phyloP scores from a whole-genome alignment of 129 eudicot species.

The Silybum marianum region DNA sequence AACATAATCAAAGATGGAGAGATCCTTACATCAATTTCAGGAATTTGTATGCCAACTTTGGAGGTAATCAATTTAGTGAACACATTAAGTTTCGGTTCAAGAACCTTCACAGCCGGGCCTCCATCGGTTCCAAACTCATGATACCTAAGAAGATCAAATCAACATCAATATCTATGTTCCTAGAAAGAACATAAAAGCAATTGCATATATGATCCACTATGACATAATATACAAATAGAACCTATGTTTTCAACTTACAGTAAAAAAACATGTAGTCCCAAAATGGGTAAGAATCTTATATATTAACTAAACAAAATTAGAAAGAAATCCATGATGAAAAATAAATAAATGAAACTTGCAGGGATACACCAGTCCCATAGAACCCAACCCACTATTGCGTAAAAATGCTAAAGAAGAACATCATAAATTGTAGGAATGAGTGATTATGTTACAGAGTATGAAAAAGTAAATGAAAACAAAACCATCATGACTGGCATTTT shows the following conservation, averaged over 20 bases:
- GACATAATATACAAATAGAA: background rate
- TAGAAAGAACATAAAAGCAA: background rate
- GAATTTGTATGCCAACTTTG: slow-evolving; percentile 35
- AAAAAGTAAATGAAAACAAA: background rate
- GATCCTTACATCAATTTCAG: slow-evolving; percentile 40
- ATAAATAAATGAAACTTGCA: background rate
- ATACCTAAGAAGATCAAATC: slow-evolving; percentile 34
- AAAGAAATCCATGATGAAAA: background rate
- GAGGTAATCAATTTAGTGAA: slow-evolving; percentile 32
- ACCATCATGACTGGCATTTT: slow-evolving; percentile 6
- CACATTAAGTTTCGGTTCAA: slow-evolving; percentile 40
- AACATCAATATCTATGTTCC: slow-evolving; percentile 17
- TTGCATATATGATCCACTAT: slow-evolving; percentile 21
- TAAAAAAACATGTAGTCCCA: background rate
- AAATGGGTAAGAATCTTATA: slow-evolving; percentile 2
- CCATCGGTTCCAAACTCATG: slow-evolving; percentile 44
- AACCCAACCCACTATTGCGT: slow-evolving; percentile 1
- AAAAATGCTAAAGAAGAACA: background rate
- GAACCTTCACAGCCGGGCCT: slow-evolving; percentile 37
- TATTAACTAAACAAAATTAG: background rate
- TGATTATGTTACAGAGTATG: background rate
- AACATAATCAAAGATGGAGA: slow-evolving; percentile 10
- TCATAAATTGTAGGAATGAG: background rate
- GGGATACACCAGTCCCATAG: background rate
- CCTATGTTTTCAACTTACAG: background rate